Base-by-base conservation (phyloP, 345 rosid genomes). In the Citrus sinensis region DNA sequence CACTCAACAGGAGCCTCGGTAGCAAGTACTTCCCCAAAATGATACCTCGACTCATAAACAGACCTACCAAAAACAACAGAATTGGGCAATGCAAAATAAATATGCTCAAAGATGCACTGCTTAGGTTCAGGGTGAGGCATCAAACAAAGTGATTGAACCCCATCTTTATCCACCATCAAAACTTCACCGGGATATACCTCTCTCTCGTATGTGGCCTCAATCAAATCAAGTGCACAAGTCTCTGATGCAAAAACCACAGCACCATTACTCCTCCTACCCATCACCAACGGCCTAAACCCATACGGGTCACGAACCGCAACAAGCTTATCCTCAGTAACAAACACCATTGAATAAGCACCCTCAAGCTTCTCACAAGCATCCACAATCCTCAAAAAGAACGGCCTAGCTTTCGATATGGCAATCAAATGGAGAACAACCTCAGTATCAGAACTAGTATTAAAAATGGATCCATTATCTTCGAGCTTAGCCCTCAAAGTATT, bases 331-430 rank as follows among this genome's bases (percentile, higher is more conserved):
- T 92, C 94, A 1, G 97, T 95, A 5, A 86, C 89, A 82, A 95
- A 93, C 79, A 95, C 98, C 99, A 96, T 90, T 0, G 99, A 96
- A 72, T 92, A 96, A 61, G 99, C 99, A 32, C 99, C 98, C 78
- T 84, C 85, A 35, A 96, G 86, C 78, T 92, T 73, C 86, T 96
- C 99, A 65, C 97, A 92, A 19, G 97, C 99, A 82, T 96, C 99
- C 32, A 96, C 90, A 73, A 96, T 96, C 76, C 99, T 90, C 81
- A 90, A 77, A 78, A 96, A 87, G 84, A 93, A 96, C 32, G 98
- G 97, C 71, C 97, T 88, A 42, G 93, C 93, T 78, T 96, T 96
- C 2, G 99, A 96, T 17, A 88, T 92, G 0, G 99, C 99, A 75
- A 96, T 94, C 83, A 96, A 83, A 87, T 96, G 99, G 81, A 96